phyloP scores from a whole-genome alignment of 2,329 filamentous ascomycete species.

The Fusarium sp. region DNA sequence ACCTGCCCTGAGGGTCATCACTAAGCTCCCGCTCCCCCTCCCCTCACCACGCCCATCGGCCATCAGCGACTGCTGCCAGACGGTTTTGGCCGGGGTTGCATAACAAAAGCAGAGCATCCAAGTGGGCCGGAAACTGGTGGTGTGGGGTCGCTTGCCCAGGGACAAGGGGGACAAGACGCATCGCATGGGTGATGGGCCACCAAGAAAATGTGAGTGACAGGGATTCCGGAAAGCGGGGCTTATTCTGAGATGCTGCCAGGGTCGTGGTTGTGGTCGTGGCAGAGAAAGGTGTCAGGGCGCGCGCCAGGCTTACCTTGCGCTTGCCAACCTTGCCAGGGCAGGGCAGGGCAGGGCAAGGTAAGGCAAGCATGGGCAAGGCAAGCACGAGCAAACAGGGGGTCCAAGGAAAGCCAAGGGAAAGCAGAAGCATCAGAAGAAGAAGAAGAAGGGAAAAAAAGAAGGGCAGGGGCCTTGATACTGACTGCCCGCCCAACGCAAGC shows the following conservation, averaged over 20 bases:
- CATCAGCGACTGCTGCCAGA: constrained; percentile 28
- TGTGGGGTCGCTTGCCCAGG: constrained; percentile 30
- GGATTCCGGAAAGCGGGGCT: constrained; percentile 5
- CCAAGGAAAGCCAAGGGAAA: background rate
- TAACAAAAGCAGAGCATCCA: constrained; percentile 3
- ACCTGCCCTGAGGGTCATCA: constrained; percentile 36
- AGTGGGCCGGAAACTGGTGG: constrained; percentile 10
- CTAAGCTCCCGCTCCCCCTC: constrained; percentile 34
- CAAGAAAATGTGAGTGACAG: constrained; percentile 18
- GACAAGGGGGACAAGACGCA: constrained; percentile 17
- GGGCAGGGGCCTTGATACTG: constrained; percentile 15
- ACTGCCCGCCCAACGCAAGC: constrained; percentile 21
- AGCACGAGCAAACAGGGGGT: constrained; percentile 1
- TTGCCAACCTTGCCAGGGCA: background rate
- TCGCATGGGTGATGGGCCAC: background rate
- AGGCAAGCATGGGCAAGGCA: constrained; percentile 1
- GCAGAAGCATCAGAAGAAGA: background rate
- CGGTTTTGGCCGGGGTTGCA: constrained; percentile 27
- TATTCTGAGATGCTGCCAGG: constrained; percentile 10
- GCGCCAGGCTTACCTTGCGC: background rate
- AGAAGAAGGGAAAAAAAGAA: background rate
- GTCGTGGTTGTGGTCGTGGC: constrained; percentile 19
- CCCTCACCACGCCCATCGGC: constrained; percentile 20
- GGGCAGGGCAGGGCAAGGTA: constrained; percentile 15
- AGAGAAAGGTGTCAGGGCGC: constrained; percentile 7